Conservation (phyloP, 208 protist genomes). For the Leishmania lainsoni region DNA sequence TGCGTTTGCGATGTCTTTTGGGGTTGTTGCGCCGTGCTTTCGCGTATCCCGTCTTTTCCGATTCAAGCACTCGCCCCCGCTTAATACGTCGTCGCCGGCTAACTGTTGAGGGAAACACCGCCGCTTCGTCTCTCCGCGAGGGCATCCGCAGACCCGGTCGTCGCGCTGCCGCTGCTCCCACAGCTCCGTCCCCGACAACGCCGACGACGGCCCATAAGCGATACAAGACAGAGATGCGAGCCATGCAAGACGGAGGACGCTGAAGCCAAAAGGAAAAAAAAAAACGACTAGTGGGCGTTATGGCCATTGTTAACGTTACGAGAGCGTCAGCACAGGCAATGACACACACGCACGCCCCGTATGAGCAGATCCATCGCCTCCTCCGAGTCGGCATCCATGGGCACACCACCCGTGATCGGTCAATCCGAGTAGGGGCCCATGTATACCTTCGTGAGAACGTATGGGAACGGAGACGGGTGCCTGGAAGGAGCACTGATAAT, state of each 20-base stretch:
- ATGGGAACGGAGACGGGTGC: neutral
- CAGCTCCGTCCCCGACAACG: neutral
- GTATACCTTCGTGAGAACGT: neutral
- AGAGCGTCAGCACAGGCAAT: neutral
- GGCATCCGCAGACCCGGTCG: neutral
- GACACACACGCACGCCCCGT: neutral
- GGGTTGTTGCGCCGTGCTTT: no score
- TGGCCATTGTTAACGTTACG: neutral
- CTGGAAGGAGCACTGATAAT: neutral
- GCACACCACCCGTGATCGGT: neutral
- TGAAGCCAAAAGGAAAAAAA: neutral
- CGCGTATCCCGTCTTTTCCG: no score
- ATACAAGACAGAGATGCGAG: neutral
- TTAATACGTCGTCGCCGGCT: neutral
- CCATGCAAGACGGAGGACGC: neutral
- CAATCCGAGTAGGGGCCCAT: neutral
- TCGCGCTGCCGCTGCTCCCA: neutral
- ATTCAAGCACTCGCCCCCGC: no score
- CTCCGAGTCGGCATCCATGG: neutral
- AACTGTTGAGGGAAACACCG: neutral
- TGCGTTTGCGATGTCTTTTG: no score
- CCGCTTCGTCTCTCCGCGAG: no score
- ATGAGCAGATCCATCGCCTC: neutral
- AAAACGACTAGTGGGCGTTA: neutral
- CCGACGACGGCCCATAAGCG: neutral